Conservation (phyloP, 331 rosid species). For the Malus hybrid region DNA sequence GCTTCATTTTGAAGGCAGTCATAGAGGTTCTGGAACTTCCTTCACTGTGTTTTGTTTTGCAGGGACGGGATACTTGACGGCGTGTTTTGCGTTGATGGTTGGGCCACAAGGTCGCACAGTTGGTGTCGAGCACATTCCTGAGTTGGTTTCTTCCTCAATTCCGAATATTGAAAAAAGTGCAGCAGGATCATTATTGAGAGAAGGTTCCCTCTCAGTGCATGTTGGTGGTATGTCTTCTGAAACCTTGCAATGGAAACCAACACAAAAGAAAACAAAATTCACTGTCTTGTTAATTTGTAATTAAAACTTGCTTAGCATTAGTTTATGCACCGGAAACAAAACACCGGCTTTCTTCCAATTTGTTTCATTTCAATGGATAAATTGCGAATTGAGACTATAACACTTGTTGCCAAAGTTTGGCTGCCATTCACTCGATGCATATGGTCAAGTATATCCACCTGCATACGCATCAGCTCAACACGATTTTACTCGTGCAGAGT, state of each 20-base stretch:
- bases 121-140: slow-evolving; percentile 96
- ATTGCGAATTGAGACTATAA: too few relatives aligned
- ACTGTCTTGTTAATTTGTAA: neutral
- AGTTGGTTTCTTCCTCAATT: slow-evolving; percentile 67
- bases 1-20: neutral
- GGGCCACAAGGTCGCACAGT: slow-evolving; percentile 76
- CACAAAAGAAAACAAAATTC: neutral
- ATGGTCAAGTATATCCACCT: neutral
- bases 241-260: neutral
- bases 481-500: neutral
- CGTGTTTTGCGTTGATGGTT: slow-evolving; percentile 90
- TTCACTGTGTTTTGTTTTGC: slow-evolving; percentile 4
- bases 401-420: neutral
- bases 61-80: slow-evolving; percentile 97
- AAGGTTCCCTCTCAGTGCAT: slow-evolving; percentile 80
- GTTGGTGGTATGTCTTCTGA: slow-evolving; percentile 50
- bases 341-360: neutral
- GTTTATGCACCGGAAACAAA: neutral
- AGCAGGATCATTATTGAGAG: slow-evolving; percentile 61
- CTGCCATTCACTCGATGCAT: neutral
- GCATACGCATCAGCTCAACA: neutral
- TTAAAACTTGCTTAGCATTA: neutral
- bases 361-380: too few relatives aligned
- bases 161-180: slow-evolving; percentile 69
- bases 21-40: slow-evolving; percentile 3